A percentile compares a stretch with the other conserved stretches of the same genome.
phyloP scores from a whole-genome alignment of 2,329 filamentous ascomycete species.

The Curvularia eragrostidis region DNA sequence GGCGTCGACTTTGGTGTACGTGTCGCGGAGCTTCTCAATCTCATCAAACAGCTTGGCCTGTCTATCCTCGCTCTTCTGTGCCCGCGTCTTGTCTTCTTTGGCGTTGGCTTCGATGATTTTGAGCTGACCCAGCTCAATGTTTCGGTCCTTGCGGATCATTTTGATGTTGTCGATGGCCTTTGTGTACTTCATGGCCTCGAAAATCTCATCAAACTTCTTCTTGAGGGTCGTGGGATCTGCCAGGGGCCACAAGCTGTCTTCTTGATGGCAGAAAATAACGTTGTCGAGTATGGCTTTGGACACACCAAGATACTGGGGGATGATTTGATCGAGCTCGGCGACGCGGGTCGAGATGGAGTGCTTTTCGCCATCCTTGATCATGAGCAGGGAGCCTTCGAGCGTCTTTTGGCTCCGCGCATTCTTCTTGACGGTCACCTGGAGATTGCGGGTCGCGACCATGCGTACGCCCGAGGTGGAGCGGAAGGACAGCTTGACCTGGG shows the following conservation, averaged over 20 bases:
- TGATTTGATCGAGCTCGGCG: constrained; percentile 79
- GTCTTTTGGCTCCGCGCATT: constrained; percentile 78
- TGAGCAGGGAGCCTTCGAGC: constrained; percentile 78
- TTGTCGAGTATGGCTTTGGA: constrained; percentile 88
- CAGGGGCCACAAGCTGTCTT: constrained; percentile 96
- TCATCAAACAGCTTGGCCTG: constrained; percentile 70
- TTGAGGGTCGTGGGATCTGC: constrained; percentile 86
- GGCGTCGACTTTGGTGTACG: constrained; percentile 40
- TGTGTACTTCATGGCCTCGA: constrained; percentile 95
- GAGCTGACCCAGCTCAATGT: constrained; percentile 73
- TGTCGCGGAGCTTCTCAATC: constrained; percentile 60
- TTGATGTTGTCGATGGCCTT: constrained; percentile 98
- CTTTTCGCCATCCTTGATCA: constrained; percentile 80
- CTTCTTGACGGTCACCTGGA: constrained; percentile 89
- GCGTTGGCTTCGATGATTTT: constrained; percentile 78
- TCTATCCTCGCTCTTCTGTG: constrained; percentile 63
- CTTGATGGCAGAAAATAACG: constrained; percentile 98
- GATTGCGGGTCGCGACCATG: constrained; percentile 81
- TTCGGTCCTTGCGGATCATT: constrained; percentile 80
- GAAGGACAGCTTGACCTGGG: constrained; percentile 91
- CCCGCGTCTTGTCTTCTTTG: constrained; percentile 84
- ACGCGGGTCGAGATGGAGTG: constrained; percentile 79
- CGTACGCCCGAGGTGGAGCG: constrained; percentile 76
- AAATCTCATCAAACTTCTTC: constrained; percentile 96
- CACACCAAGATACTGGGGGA: constrained; percentile 87